Conservation (phyloP, 768 basidiomycete genomes). For the Xerocomus spinulosus region DNA sequence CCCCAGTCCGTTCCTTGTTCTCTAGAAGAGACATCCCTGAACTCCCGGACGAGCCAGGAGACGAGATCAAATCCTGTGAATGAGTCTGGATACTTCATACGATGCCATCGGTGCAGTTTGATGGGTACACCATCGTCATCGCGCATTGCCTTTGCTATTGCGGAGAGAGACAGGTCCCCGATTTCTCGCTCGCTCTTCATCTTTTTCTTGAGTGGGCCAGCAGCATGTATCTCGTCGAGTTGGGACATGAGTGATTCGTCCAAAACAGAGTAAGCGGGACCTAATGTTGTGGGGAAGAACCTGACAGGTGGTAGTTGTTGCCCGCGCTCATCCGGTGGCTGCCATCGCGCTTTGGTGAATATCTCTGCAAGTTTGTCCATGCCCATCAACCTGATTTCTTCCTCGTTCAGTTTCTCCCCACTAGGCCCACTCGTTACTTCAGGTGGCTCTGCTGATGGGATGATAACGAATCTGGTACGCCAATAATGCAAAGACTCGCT, state of each 20-base stretch:
- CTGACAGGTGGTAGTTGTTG: constrained; percentile 57
- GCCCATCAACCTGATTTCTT: constrained; percentile 83
- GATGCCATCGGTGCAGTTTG: constrained; percentile 83
- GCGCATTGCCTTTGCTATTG: constrained; percentile 79
- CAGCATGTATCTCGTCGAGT: constrained; percentile 73
- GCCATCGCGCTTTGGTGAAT: constrained; percentile 83
- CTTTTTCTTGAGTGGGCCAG: constrained; percentile 73
- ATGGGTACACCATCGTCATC: constrained; percentile 82
- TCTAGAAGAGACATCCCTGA: constrained; percentile 79
- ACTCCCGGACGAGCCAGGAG: constrained; percentile 89
- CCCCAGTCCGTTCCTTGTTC: constrained; percentile 82
- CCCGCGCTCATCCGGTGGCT: constrained; percentile 39
- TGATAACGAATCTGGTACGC: constrained; percentile 90
- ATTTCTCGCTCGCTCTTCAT: constrained; percentile 76
- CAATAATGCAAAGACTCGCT: constrained; percentile 85
- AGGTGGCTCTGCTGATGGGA: constrained; percentile 76
- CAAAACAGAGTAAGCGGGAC: constrained; percentile 71
- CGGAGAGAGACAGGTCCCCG: constrained; percentile 53
- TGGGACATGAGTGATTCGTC: constrained; percentile 78
- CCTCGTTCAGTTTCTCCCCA: constrained; percentile 76
- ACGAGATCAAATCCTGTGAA: constrained; percentile 90
- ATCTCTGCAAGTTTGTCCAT: constrained; percentile 89
- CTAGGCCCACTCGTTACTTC: constrained; percentile 49
- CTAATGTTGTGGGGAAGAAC: constrained; percentile 80
- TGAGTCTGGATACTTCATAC: constrained; percentile 64